Conservation (phyloP, 768 basidiomycete species). For the Leccinum variicolor region DNA sequence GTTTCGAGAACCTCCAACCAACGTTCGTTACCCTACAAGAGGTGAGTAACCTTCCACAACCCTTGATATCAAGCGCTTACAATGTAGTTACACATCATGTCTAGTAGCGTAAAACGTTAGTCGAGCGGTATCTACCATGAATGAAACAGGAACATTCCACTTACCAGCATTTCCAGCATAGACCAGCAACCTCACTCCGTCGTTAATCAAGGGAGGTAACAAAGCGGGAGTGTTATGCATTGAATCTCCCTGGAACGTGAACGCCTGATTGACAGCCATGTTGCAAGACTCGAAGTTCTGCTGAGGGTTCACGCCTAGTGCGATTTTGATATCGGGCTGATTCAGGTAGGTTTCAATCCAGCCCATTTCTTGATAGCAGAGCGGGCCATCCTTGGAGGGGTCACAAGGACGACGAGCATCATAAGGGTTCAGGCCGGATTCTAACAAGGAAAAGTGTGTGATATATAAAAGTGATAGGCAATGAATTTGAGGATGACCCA, state of each 20-base stretch:
- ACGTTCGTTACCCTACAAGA: conserved; percentile 63
- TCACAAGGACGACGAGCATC: conserved; percentile 82
- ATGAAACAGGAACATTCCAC: conserved; percentile 18
- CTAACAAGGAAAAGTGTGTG: conserved; percentile 30
- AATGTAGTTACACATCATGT: conserved; percentile 88
- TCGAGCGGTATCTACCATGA: neutral
- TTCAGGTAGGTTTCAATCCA: conserved; percentile 95
- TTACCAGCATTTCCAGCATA: conserved; percentile 85
- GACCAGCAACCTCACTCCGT: conserved; percentile 79
- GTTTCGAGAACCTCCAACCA: conserved; percentile 69
- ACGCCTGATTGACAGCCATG: conserved; percentile 76
- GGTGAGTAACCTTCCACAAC: neutral
- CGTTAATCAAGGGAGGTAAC: conserved; percentile 76
- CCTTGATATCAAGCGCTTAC: conserved; percentile 32
- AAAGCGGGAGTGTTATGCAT: conserved; percentile 79
- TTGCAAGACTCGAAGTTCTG: conserved; percentile 70
- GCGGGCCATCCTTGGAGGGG: conserved; percentile 58
- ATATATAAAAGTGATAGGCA: neutral
- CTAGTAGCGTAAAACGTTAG: conserved; percentile 33
- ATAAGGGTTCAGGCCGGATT: conserved; percentile 82
- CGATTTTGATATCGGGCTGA: conserved; percentile 67
- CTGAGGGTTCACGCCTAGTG: conserved; percentile 66
- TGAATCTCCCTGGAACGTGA: conserved; percentile 79
- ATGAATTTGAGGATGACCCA: conserved; percentile 32
- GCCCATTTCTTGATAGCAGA: conserved; percentile 76